These are phyloP conservation scores for Bothriochloa decipiens DNA, from an alignment of 176 grass and related monocot species.

Conservation along the genomic window DNA sequence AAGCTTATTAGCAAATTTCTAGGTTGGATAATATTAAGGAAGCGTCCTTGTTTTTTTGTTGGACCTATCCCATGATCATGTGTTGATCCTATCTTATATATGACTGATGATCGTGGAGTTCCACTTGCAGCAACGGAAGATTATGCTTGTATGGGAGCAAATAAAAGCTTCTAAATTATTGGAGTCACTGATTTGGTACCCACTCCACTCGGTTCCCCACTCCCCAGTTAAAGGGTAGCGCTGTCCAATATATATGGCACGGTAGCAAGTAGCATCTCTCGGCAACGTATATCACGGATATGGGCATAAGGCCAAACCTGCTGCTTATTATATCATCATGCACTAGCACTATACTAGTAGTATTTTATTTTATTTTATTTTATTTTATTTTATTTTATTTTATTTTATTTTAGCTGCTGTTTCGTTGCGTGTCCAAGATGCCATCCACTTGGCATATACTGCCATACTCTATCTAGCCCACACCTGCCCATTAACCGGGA, in stretches of 20 bases:
- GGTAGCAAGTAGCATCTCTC: not conserved
- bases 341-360: not conserved
- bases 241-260: not conserved
- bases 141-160: not conserved
- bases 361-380: too few species aligned
- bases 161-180: not conserved
- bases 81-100: too few species aligned
- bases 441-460: not conserved
- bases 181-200: not conserved
- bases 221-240: constrained; percentile 1
- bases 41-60: too few species aligned
- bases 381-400: too few species aligned
- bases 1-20: too few species aligned
- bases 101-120: too few species aligned
- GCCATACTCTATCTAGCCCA: too few species aligned
- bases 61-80: too few species aligned
- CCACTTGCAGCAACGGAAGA: too few species aligned
- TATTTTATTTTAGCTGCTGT: not conserved
- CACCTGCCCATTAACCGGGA: too few species aligned
- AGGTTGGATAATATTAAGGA: too few species aligned
- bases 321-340: not conserved
- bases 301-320: not conserved
- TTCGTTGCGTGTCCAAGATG: not conserved
- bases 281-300: not conserved
- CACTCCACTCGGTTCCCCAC: not conserved